These are phyloP conservation scores for Kodamaea laetipori DNA, from an alignment of 805 yeast species.

Conservation along the genomic window DNA sequence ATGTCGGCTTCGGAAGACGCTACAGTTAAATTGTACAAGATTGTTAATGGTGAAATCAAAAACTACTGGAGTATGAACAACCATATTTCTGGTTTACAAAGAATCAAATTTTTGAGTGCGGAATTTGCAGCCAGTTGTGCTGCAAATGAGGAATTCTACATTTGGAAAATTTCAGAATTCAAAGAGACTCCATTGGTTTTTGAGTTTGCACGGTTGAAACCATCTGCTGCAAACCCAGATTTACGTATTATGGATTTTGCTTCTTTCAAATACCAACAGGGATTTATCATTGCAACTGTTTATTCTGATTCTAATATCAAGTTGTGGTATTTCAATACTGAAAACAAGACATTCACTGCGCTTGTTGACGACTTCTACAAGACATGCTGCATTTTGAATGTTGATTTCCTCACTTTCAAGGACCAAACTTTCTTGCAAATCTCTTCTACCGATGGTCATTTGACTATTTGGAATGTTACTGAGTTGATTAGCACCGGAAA, in stretches of 20 bases:
- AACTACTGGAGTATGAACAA: constrained; percentile 66
- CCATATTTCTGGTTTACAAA: constrained; percentile 89
- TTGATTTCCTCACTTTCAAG: constrained; percentile 42
- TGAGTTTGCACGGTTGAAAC: constrained; percentile 55
- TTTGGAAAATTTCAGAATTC: constrained; percentile 63
- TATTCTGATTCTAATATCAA: constrained; percentile 84
- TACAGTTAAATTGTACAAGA: constrained; percentile 58
- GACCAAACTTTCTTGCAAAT: constrained; percentile 44
- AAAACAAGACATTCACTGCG: constrained; percentile 40
- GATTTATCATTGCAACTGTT: constrained; percentile 63
- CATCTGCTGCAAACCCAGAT: constrained; percentile 67
- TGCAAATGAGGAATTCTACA: constrained; percentile 83
- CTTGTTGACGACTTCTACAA: constrained; percentile 56
- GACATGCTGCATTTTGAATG: constrained; percentile 76
- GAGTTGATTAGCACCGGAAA: constrained; percentile 5
- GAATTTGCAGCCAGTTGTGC: constrained; percentile 54
- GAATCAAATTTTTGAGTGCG: constrained; percentile 60
- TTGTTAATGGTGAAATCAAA: constrained; percentile 42
- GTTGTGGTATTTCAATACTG: constrained; percentile 54
- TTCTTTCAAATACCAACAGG: constrained; percentile 41
- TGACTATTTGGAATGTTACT: constrained; percentile 62
- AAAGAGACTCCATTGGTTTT: constrained; percentile 47
- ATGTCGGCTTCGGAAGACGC: constrained; percentile 92
- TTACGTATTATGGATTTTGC: constrained; percentile 88
- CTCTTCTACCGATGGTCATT: constrained; percentile 83